These are phyloP conservation scores for Acorus calamus DNA, from an alignment of 106 monocot species.

Conservation along the genomic window DNA sequence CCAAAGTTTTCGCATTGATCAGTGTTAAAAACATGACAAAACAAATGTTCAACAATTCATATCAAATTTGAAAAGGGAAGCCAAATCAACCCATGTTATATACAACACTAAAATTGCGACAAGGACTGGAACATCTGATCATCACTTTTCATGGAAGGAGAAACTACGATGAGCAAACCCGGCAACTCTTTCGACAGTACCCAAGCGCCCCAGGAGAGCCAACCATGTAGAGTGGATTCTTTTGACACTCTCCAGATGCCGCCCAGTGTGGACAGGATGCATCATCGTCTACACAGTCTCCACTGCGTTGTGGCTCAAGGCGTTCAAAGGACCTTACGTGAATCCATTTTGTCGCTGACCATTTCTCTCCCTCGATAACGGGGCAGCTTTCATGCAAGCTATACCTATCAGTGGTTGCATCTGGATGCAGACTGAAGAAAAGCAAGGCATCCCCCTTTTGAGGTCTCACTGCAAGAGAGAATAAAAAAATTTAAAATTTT, in stretches of 20 bases:
- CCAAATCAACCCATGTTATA: too few relatives aligned
- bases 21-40: too few relatives aligned
- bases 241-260: conserved; percentile 51
- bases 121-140: too few relatives aligned
- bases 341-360: conserved; percentile 58
- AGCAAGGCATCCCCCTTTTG: conserved; percentile 41
- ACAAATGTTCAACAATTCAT: too few relatives aligned
- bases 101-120: too few relatives aligned
- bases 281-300: conserved; percentile 37
- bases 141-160: too few relatives aligned
- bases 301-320: neutral
- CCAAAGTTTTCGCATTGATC: too few relatives aligned
- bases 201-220: conserved; percentile 33
- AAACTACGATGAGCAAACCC: conserved; percentile 10
- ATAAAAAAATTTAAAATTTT: too few relatives aligned
- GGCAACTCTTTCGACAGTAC: conserved; percentile 70
- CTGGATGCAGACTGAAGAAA: conserved; percentile 36
- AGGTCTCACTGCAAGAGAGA: conserved; percentile 32
- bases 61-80: too few relatives aligned
- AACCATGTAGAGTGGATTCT: conserved; percentile 64
- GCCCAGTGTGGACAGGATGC: conserved; percentile 51
- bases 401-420: conserved; percentile 17
- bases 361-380: conserved; percentile 46
- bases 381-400: conserved; percentile 54
- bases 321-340: conserved; percentile 65